phyloP scores from a whole-genome alignment of 2,329 filamentous ascomycete species.

The Akanthomyces dipterigenus region DNA sequence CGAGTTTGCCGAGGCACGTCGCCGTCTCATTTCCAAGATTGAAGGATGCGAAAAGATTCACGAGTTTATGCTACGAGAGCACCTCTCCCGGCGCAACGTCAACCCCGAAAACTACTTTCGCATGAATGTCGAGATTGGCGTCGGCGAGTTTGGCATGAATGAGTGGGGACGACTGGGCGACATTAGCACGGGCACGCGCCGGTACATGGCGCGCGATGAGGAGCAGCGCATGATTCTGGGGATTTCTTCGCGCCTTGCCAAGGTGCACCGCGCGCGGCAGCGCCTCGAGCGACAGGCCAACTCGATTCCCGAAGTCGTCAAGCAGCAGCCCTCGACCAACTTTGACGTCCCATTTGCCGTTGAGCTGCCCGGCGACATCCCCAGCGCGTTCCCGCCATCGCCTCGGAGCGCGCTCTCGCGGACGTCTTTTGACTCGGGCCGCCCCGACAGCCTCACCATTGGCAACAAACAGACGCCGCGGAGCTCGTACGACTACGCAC shows the following conservation, averaged over 20 bases:
- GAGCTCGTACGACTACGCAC: conserved; percentile 42
- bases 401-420: conserved; percentile 36
- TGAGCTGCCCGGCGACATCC: conserved; percentile 52
- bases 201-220: conserved; percentile 67
- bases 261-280: conserved; percentile 70
- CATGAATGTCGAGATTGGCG: conserved; percentile 92
- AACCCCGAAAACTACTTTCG: conserved; percentile 89
- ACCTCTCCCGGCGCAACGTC: conserved; percentile 70
- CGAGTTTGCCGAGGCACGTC: conserved; percentile 83
- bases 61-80: conserved; percentile 73
- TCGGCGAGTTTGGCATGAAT: conserved; percentile 98
- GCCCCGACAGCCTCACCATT: conserved; percentile 40
- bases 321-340: conserved; percentile 34
- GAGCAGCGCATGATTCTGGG: conserved; percentile 73
- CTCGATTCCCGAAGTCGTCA: conserved; percentile 37
- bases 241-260: conserved; percentile 73
- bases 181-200: conserved; percentile 85
- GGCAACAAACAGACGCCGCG: conserved; percentile 30
- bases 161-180: conserved; percentile 93
- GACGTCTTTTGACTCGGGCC: conserved; percentile 51
- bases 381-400: conserved; percentile 30
- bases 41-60: conserved; percentile 92
- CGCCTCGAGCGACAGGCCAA: conserved; percentile 50
- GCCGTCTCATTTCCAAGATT: conserved; percentile 81
- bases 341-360: conserved; percentile 43